phyloP scores from a whole-genome alignment of 805 yeast genomes.

The Scheffersomyces coipomensis region DNA sequence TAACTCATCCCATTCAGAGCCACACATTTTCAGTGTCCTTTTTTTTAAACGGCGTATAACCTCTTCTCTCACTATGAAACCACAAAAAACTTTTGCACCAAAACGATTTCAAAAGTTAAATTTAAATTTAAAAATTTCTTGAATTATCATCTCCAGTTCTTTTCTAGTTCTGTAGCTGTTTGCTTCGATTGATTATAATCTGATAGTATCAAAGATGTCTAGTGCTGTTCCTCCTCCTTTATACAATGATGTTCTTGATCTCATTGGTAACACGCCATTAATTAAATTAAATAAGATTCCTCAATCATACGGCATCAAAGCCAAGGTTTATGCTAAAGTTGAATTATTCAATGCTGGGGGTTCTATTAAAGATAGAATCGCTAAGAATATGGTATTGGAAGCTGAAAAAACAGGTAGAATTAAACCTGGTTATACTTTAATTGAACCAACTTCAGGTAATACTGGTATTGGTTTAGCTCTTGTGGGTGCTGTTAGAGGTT shows the following conservation, averaged over 20 bases:
- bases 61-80: too few relatives aligned
- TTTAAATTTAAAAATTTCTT: too few relatives aligned
- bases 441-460: constrained; percentile 90
- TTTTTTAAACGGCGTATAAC: too few relatives aligned
- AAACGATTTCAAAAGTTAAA: too few relatives aligned
- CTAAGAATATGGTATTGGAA: constrained; percentile 80
- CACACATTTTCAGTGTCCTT: too few relatives aligned
- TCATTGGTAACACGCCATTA: constrained; percentile 84
- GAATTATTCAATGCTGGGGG: constrained; percentile 90
- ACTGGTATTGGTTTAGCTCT: constrained; percentile 90
- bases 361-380: constrained; percentile 85
- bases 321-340: constrained; percentile 68
- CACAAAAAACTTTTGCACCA: too few relatives aligned
- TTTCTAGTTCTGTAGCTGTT: too few relatives aligned
- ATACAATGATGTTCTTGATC: constrained; percentile 60
- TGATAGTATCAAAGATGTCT: neutral
- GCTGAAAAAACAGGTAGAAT: constrained; percentile 77
- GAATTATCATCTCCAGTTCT: too few relatives aligned
- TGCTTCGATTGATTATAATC: too few relatives aligned
- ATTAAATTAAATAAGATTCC: constrained; percentile 75
- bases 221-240: constrained; percentile 29
- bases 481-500: constrained; percentile 84
- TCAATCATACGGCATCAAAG: constrained; percentile 70
- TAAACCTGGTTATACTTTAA: constrained; percentile 81
- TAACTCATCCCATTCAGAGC: too few relatives aligned